These are phyloP conservation scores for Capniomyces stellatus DNA, from an alignment of 371 early-diverging fungal genomes.

Conservation along the genomic window DNA sequence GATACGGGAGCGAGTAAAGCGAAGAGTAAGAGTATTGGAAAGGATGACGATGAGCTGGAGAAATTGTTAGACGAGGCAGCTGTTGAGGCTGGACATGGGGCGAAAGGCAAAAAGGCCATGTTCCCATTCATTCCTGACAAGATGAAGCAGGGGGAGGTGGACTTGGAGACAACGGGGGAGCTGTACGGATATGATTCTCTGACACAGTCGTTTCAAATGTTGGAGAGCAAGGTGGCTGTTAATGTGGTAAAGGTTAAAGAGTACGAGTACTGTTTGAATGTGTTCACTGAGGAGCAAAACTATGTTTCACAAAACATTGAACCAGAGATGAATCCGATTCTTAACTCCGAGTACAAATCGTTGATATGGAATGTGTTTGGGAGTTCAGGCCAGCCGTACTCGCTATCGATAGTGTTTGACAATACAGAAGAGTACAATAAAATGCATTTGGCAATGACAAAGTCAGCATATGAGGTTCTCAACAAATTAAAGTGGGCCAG, in stretches of 20 bases:
- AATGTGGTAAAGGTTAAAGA: conserved; percentile 24
- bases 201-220: conserved; percentile 26
- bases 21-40: conserved; percentile 3
- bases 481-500: conserved; percentile 31
- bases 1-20: conserved; percentile 2
- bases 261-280: conserved; percentile 32
- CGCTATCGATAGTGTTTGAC: conserved; percentile 42
- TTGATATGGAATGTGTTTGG: conserved; percentile 44
- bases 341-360: conserved; percentile 35
- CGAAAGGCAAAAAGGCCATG: not conserved
- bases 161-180: conserved; percentile 24
- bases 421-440: conserved; percentile 21
- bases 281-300: conserved; percentile 23
- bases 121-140: conserved; percentile 13
- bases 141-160: conserved; percentile 11
- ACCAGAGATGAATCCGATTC: conserved; percentile 49
- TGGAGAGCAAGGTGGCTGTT: conserved; percentile 24
- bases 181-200: conserved; percentile 35
- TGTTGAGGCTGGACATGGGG: conserved; percentile 11
- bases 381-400: conserved; percentile 27
- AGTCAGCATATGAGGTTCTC: conserved; percentile 43
- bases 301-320: conserved; percentile 42
- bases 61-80: conserved; percentile 19
- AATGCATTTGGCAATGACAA: conserved; percentile 35
- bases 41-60: conserved; percentile 17